These are phyloP conservation scores for Zychaea mexicana DNA, from an alignment of 371 early-diverging fungal species.

Conservation along the genomic window DNA sequence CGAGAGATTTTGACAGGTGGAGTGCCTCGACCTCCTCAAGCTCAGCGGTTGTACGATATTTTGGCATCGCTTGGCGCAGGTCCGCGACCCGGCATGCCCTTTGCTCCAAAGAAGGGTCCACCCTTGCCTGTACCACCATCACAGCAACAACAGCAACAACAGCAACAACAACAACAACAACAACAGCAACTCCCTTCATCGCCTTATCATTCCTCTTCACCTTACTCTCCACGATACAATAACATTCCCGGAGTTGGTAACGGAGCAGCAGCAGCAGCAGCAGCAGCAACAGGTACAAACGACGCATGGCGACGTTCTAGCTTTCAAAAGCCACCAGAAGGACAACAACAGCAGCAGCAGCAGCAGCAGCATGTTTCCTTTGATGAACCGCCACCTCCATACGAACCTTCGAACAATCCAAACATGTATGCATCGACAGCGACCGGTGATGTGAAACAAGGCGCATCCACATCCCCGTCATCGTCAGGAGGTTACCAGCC, in stretches of 20 bases:
- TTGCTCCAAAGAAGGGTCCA: slow-evolving; percentile 16
- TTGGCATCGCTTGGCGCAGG: slow-evolving; percentile 35
- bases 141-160: slow-evolving; percentile 4
- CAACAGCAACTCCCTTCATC: neutral
- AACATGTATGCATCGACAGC: neutral
- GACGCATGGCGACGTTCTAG: neutral
- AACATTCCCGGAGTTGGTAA: neutral
- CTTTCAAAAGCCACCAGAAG: slow-evolving; percentile 2
- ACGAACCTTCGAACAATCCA: neutral
- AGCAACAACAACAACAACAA: neutral
- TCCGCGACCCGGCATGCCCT: slow-evolving; percentile 21
- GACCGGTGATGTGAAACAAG: slow-evolving; percentile 5
- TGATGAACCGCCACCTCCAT: slow-evolving; percentile 20
- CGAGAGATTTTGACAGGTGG: slow-evolving; percentile 33
- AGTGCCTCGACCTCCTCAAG: slow-evolving; percentile 26
- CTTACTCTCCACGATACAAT: neutral
- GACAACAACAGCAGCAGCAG: too few species aligned
- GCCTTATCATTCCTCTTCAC: neutral
- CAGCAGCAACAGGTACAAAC: neutral
- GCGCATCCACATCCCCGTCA: neutral
- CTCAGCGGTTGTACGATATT: slow-evolving; percentile 29
- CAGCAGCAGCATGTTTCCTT: neutral
- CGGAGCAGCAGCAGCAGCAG: neutral
- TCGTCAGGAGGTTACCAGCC: too few species aligned
- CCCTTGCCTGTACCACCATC: neutral